Base-by-base conservation (phyloP, 1,139 yeast genomes). In the Arxiozyma bovina region DNA sequence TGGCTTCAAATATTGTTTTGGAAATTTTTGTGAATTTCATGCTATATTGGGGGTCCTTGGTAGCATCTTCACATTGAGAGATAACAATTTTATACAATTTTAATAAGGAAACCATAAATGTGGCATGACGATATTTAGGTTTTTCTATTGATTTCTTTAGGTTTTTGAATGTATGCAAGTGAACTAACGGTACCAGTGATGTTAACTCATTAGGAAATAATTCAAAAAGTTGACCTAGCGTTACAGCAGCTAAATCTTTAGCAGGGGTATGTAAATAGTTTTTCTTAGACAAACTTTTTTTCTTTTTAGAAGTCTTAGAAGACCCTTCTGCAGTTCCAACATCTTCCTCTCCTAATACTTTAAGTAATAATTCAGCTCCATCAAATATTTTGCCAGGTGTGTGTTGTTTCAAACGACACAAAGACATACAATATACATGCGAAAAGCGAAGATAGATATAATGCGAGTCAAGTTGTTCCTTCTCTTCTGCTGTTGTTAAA, bases 91-190 rank as follows among this genome's bases (percentile, higher is more conserved):
- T 63, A 17, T 63, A 55, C 3, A 66, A 42, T 57, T 63, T 55
- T 58, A 68, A 48, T 55, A 66, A 30, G 48, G 63, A 46, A 22
- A 63, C 55, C 61, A 63, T 51, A 58, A 57, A 57, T 52, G 63
- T 58, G 49, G 74, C 63, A 60, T 64, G 63, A 54, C 62, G 46
- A 59, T 66, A 52, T 60, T 62, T 60, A 42, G 57, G 53, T 52
- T 61, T 63, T 56, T 71, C 64, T 56, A 58, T 15, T 50, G 57
- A 58, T 54, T 69, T 71, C 55, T 70, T 72, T 34, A 73, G 50
- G 21, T 67, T 61, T 55, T 69, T 72, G 50, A 72, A 61, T 2
- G 66, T 53, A 0, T 62, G 55, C 8, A 66, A 53, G n/a, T 67
- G 47, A 1, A 70, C 42, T 12, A 67, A 54, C 2, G 75, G 70